phyloP scores from a whole-genome alignment of 2,329 filamentous ascomycete genomes.

The Blastomyces parvus region DNA sequence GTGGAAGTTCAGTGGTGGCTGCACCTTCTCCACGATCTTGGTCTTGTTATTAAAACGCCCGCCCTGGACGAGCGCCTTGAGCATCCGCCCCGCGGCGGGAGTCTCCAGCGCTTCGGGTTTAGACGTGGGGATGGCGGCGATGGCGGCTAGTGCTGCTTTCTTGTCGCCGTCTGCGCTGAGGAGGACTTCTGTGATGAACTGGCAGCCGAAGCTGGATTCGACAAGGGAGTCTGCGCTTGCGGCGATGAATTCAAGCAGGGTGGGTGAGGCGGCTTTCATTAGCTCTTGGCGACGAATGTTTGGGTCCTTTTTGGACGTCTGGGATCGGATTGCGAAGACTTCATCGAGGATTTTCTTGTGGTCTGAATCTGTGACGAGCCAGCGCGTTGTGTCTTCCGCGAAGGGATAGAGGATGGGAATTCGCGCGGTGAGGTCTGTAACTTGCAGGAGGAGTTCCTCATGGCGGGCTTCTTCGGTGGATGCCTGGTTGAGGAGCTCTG shows the following conservation, averaged over 20 bases:
- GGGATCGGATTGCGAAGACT: slow-evolving; percentile 66
- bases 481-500: slow-evolving; percentile 70
- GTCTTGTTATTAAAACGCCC: slow-evolving; percentile 70
- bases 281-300: slow-evolving; percentile 67
- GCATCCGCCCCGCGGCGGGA: slow-evolving; percentile 65
- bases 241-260: slow-evolving; percentile 64
- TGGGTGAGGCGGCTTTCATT: slow-evolving; percentile 60
- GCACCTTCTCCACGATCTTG: slow-evolving; percentile 60
- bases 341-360: slow-evolving; percentile 60
- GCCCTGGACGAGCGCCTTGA: slow-evolving; percentile 84
- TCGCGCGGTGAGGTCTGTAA: slow-evolving; percentile 42
- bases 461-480: slow-evolving; percentile 29
- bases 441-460: slow-evolving; percentile 36
- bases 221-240: slow-evolving; percentile 59
- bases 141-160: slow-evolving; percentile 59
- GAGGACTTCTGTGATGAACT: slow-evolving; percentile 74
- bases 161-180: slow-evolving; percentile 69
- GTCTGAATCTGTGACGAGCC: slow-evolving; percentile 55
- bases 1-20: slow-evolving; percentile 72
- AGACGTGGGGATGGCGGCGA: slow-evolving; percentile 42
- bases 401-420: slow-evolving; percentile 72
- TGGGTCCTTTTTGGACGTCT: slow-evolving; percentile 87
- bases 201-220: slow-evolving; percentile 70
- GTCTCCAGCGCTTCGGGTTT: slow-evolving; percentile 48
- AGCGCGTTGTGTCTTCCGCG: slow-evolving; percentile 51